Evolutionary conservation across 208 protist genomes (phyloP).

Genomic region (Leishmania major): DNA sequence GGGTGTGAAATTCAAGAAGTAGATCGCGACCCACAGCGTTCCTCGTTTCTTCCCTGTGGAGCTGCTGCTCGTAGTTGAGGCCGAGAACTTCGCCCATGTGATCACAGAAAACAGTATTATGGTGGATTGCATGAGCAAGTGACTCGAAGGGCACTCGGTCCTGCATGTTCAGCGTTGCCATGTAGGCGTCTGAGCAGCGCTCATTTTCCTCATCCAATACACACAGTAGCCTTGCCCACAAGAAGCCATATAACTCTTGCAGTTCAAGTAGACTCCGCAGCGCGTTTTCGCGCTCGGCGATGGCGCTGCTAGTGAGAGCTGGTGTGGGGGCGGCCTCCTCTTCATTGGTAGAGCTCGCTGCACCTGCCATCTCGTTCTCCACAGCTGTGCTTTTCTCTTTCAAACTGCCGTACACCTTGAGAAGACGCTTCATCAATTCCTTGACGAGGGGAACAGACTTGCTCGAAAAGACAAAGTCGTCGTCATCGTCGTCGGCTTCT

Average conservation of each 20-base stretch:
- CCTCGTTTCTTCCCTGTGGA: constrained; percentile 31
- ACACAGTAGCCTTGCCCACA: constrained; percentile 51
- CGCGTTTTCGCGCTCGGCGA: constrained; percentile 13
- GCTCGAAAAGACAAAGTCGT: constrained; percentile 39
- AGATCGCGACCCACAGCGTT: constrained; percentile 22
- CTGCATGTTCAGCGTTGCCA: constrained; percentile 75
- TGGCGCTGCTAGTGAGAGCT: constrained; percentile 5
- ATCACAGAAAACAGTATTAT: constrained; percentile 83
- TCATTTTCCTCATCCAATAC: constrained; percentile 75
- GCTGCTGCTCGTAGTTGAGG: constrained; percentile 40
- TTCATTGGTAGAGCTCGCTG: constrained; percentile 9
- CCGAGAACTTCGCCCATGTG: constrained; percentile 71
- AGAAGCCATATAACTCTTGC: constrained; percentile 31
- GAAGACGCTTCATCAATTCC: constrained; percentile 46
- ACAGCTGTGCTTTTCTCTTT: constrained; percentile 23
- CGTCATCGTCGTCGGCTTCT: constrained; percentile 41
- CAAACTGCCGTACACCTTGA: constrained; percentile 31
- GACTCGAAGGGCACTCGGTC: constrained; percentile 80
- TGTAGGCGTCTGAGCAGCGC: constrained; percentile 66
- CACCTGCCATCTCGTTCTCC: constrained; percentile 17
- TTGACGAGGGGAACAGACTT: constrained; percentile 36
- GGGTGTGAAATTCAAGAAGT: constrained; percentile 40
- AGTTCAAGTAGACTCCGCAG: constrained; percentile 14
- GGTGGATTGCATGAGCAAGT: constrained; percentile 69
- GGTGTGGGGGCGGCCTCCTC: neutral